Conservation (phyloP, 2,329 filamentous ascomycete genomes). For the Colletotrichum sp. region DNA sequence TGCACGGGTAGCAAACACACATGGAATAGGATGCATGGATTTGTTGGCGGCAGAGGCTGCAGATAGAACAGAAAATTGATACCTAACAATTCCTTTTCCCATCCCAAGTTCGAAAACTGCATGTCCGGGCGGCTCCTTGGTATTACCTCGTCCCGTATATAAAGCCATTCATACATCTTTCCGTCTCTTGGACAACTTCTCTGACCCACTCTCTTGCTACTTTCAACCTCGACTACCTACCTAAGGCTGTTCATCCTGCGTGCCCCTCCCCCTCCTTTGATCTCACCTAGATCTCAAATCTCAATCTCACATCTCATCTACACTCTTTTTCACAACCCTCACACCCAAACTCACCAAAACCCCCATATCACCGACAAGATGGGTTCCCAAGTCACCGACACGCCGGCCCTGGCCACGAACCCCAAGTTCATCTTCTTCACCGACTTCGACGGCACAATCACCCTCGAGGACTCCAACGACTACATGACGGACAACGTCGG, state of each 20-base stretch:
- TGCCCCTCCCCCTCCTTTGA: constrained; percentile 14
- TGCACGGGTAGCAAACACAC: background rate
- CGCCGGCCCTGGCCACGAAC: constrained; percentile 67
- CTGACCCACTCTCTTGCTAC: background rate
- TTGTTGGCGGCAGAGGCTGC: background rate
- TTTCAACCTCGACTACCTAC: background rate
- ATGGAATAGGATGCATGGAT: background rate
- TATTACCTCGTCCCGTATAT: background rate
- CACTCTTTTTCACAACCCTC: background rate
- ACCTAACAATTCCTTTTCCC: background rate
- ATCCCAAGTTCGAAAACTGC: background rate
- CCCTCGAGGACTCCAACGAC: constrained; percentile 70
- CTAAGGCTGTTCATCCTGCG: background rate
- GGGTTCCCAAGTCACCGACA: constrained; percentile 46
- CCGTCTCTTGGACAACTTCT: background rate
- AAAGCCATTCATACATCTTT: background rate
- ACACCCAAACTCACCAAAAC: background rate
- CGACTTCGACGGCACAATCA: constrained; percentile 98
- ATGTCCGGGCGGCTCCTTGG: constrained; percentile 1
- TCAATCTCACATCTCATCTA: background rate
- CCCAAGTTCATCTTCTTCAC: constrained; percentile 98
- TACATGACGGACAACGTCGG: constrained; percentile 90
- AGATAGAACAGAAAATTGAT: background rate
- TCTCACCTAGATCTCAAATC: background rate
- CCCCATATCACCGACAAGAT: constrained; percentile 34